phyloP scores from a whole-genome alignment of 1,284 basidiomycete species.

The Thecaphora frezii region DNA sequence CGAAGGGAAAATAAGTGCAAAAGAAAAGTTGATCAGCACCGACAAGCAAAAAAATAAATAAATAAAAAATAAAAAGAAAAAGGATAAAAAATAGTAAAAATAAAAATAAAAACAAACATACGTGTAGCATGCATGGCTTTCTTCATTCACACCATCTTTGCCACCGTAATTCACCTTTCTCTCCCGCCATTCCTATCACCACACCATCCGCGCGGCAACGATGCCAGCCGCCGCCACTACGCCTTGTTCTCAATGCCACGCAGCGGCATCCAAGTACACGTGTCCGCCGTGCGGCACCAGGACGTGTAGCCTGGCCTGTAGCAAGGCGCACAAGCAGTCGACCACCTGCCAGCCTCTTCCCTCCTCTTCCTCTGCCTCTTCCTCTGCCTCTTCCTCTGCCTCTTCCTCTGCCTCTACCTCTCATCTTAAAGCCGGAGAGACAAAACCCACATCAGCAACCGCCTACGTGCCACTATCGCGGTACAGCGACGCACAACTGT shows the following conservation, averaged over 20 bases:
- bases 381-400: background rate
- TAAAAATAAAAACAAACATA: no score
- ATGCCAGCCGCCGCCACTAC: constrained; percentile 18
- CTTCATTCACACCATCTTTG: no score
- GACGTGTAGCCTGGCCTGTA: constrained; percentile 22
- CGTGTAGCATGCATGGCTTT: no score
- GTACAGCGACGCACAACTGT: constrained; percentile 16
- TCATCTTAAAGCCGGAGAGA: background rate
- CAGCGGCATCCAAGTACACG: constrained; percentile 21
- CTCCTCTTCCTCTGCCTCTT: background rate
- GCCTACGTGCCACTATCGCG: constrained; percentile 11
- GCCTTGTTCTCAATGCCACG: constrained; percentile 7
- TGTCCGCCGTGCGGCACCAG: constrained; percentile 18
- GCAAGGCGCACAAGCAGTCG: constrained; percentile 14
- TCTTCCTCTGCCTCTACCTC: background rate
- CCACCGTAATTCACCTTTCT: no score
- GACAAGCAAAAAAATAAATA: no score
- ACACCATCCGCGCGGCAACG: background rate
- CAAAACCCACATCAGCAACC: background rate
- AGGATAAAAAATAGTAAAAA: no score
- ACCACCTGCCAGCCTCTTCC: background rate
- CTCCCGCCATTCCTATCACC: background rate
- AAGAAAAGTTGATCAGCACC: no score
- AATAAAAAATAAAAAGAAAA: no score
- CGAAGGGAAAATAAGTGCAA: no score